Evolutionary conservation across 1,284 basidiomycete genomes (phyloP), one percentile per base, ranked within the genome.

Genomic region (Ceratobasidium theobromae): DNA sequence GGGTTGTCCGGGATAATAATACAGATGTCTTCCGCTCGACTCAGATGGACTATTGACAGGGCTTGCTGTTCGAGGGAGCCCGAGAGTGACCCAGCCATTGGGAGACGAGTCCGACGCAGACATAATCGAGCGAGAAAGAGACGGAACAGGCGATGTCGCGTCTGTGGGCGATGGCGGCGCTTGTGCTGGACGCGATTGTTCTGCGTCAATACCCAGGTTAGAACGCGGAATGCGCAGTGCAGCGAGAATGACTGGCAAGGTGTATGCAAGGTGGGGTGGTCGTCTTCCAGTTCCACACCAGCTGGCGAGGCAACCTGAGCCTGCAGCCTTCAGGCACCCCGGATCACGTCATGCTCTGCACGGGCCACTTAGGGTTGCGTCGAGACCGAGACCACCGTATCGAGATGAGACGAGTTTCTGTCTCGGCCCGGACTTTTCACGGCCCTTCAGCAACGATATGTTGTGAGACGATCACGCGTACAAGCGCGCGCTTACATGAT

Each of bases 51-150:
- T 51, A 25, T 62, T 18, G 12, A 33, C 18, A 16, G 58, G 58
- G 27, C 58, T 62, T 14, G 46, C 28, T 28, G 35, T 41, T 16
- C 48, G 58, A 14, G 58, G 58, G 9, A 62, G 21, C 21, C 51
- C 58, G 16, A 62, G 46, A 4, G 58, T 62, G n/a, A 62, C 58
- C 58, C 58, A 62, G 6, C 58, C 58, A 46, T 62, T 62, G 45
- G 58, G 58, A 23, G 58, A 62, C 1, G 28, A 4, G 23, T 62
- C 58, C 12, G 58, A 62, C 35, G 58, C 58, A 16, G 58, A 62
- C 23, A 62, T 33, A 28, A 62, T 62, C n/a, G 58, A 62, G 21
- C 58, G 58, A 21, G 58, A 62, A 11, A 62, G 45, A 5, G 58
- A 62, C 25, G 58, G 58, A 1, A 62, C 58, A 4, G 58, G 58